Conservation (phyloP, 768 basidiomycete genomes). For the Chiua virens region DNA sequence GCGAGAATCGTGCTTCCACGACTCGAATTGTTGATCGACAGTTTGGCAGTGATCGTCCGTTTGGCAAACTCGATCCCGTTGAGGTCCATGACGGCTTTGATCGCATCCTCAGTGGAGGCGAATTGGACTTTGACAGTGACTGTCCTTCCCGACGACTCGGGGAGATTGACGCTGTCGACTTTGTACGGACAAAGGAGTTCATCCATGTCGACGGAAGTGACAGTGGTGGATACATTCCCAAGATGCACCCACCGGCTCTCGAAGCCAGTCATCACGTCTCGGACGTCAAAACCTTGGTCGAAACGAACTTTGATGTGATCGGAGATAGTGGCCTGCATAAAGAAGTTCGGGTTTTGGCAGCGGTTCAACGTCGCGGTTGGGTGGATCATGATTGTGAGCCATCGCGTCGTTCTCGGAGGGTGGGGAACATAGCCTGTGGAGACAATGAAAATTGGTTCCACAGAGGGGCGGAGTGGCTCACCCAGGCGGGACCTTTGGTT, state of each 20-base stretch:
- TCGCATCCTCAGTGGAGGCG: constrained; percentile 47
- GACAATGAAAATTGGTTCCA: too few relatives aligned
- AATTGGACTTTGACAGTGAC: constrained; percentile 47
- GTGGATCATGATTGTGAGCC: not conserved
- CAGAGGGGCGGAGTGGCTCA: too few relatives aligned
- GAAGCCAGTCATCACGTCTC: constrained; percentile 60
- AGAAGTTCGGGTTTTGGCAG: constrained; percentile 16
- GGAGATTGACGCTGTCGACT: constrained; percentile 40
- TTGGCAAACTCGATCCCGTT: constrained; percentile 46
- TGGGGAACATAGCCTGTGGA: too few relatives aligned
- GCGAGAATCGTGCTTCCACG: constrained; percentile 40
- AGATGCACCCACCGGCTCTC: constrained; percentile 65
- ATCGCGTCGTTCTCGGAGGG: not conserved
- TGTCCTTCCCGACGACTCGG: constrained; percentile 24
- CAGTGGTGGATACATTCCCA: constrained; percentile 44
- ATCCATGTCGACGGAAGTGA: constrained; percentile 36
- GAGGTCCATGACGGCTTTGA: constrained; percentile 49
- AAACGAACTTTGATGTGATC: constrained; percentile 58
- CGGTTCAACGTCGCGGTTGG: not conserved
- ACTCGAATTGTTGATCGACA: constrained; percentile 42
- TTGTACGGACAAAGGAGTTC: constrained; percentile 43
- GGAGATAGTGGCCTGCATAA: constrained; percentile 40
- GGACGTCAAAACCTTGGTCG: constrained; percentile 59
- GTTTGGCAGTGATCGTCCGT: constrained; percentile 41
- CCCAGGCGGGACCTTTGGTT: too few relatives aligned